Base-by-base conservation (phyloP, 192 early-diverging fungal species). In the Backusella parvicylindrica region DNA sequence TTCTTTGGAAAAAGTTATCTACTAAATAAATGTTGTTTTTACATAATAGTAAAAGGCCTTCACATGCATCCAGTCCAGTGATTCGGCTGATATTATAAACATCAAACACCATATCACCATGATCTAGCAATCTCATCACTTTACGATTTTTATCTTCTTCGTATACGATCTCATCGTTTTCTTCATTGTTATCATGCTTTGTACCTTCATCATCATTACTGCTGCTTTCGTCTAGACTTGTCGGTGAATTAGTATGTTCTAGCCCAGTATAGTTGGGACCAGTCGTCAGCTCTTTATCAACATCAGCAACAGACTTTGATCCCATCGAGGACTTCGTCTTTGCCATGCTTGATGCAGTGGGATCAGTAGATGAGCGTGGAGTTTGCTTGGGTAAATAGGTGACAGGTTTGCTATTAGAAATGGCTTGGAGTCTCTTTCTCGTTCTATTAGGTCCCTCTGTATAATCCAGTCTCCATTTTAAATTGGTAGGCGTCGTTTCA, bases 61-160 rank as follows among this genome's bases (percentile, higher is more conserved):
- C 92, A 30, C 88, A 81, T 1, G 92, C 86, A 78, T 93, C 92
- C 31, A 93, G 77, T 40, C 92, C 92, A 35, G 82, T 77, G 16
- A 94, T 83, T 41, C 88, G 83, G 30, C 89, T 91, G 71, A 87
- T 81, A 79, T 94, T 94, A 70, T 88, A 89, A 28, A 88, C 88
- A 47, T 94, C 92, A 16, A 92, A 73, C 0, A 93, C 89, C 49
- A 84, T 83, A 81, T 94, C 92, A 1, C 86, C 87, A n/a, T 80
- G 81, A 64, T 94, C 92, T 28, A 94, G 77, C 15, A 92, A 74
- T 15, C 92, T 78, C n/a, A 87, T 53, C 21, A 94, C 90, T 77
- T 93, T 91, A 21, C 85, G 83, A 63, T 93, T 91, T 26, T 92
- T 86, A 26, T 90, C 89, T 80, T 91, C 91, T 70, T 92, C 90